phyloP scores from a whole-genome alignment of 2,329 filamentous ascomycete genomes.

The Pseudogymnoascus sp. region DNA sequence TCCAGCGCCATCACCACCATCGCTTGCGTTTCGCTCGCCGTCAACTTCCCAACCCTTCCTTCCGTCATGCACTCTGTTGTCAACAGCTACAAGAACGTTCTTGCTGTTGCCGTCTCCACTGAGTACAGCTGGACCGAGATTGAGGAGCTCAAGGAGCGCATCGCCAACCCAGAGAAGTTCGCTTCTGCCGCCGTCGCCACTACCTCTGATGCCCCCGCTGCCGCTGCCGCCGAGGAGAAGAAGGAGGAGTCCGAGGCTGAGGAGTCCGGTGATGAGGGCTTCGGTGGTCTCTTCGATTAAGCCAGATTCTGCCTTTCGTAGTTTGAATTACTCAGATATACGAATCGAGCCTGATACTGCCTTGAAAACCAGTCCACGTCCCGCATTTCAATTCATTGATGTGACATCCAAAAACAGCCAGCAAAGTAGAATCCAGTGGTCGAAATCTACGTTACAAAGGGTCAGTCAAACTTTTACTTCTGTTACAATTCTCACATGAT shows the following conservation, averaged over 20 bases:
- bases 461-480: conserved; percentile 17
- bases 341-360: neutral
- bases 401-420: neutral
- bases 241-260: conserved; percentile 59
- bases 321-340: neutral
- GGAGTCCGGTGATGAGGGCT: conserved; percentile 52
- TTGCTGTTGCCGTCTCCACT: conserved; percentile 82
- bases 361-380: neutral
- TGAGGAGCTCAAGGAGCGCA: conserved; percentile 97
- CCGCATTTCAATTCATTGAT: conserved; percentile 1
- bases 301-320: conserved; percentile 1
- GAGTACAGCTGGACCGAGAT: conserved; percentile 94
- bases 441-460: neutral
- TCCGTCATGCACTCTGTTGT: conserved; percentile 93
- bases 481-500: conserved; percentile 23
- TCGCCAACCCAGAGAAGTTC: conserved; percentile 97
- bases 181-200: conserved; percentile 68
- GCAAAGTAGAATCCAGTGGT: neutral
- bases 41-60: conserved; percentile 92
- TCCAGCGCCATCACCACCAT: conserved; percentile 74
- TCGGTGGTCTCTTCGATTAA: conserved; percentile 72
- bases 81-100: conserved; percentile 96
- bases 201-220: conserved; percentile 41
- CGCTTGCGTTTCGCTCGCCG: conserved; percentile 80
- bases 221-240: conserved; percentile 47